phyloP scores from a whole-genome alignment of 2,329 filamentous ascomycete species.

The Cadophora sp. region DNA sequence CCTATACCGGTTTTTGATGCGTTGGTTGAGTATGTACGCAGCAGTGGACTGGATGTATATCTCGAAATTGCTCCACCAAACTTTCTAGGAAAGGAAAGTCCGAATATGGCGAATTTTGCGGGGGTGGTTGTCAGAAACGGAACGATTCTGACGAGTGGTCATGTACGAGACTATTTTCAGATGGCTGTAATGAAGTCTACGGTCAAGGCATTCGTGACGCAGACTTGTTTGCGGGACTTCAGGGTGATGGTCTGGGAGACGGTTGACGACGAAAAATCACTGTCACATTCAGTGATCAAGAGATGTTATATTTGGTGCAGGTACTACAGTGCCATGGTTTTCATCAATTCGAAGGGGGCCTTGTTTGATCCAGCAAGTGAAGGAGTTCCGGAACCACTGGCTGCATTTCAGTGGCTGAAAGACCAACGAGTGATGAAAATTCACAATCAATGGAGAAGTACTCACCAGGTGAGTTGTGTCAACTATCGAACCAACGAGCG shows the following conservation, averaged over 20 bases:
- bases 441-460: constrained; percentile 17
- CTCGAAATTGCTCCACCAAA: constrained; percentile 18
- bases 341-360: constrained; percentile 19
- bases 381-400: constrained; percentile 14
- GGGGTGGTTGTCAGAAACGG: constrained; percentile 20
- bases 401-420: constrained; percentile 22
- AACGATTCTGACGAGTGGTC: constrained; percentile 17
- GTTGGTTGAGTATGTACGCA: constrained; percentile 14
- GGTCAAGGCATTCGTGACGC: constrained; percentile 19
- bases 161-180: constrained; percentile 21
- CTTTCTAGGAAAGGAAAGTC: constrained; percentile 12
- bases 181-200: constrained; percentile 22
- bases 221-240: constrained; percentile 19
- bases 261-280: constrained; percentile 14
- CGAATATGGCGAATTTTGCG: constrained; percentile 18
- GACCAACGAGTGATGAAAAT: constrained; percentile 19
- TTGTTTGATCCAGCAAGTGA: constrained; percentile 14
- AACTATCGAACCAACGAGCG: too few species aligned
- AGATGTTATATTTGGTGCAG: constrained; percentile 23
- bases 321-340: constrained; percentile 22
- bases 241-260: constrained; percentile 21
- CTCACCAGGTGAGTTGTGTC: background rate
- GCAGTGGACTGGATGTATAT: constrained; percentile 16
- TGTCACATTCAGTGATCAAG: constrained; percentile 20
- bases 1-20: constrained; percentile 16